phyloP scores from a whole-genome alignment of 2,329 filamentous ascomycete species.

The Cladosporium sp. region DNA sequence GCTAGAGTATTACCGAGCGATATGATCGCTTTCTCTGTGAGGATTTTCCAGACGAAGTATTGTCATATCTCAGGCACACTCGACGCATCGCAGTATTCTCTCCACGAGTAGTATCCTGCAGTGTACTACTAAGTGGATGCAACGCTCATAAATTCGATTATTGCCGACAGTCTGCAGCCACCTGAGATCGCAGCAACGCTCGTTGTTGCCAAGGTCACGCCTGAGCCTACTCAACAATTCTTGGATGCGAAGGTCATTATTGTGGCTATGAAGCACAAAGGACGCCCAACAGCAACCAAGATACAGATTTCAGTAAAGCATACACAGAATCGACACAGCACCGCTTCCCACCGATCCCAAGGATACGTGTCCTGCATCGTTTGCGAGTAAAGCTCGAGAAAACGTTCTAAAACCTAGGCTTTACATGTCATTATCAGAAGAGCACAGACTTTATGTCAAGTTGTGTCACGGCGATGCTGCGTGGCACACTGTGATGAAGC shows the following conservation, averaged over 20 bases:
- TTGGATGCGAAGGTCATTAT: constrained; percentile 1
- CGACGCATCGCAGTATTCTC: constrained; percentile 10
- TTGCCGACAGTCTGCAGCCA: constrained; percentile 5
- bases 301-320: not conserved
- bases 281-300: constrained; percentile 11
- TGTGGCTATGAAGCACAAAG: constrained; percentile 6
- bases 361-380: not conserved
- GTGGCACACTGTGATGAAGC: too few relatives aligned
- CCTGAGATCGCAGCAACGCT: constrained; percentile 3
- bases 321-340: constrained; percentile 9
- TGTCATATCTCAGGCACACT: constrained; percentile 14
- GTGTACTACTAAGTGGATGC: constrained; percentile 10
- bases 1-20: constrained; percentile 8
- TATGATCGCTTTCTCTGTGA: constrained; percentile 10
- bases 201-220: too few relatives aligned
- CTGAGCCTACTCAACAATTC: not conserved
- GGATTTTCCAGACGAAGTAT: constrained; percentile 11
- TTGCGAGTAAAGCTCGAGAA: constrained; percentile 9
- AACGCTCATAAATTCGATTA: constrained; percentile 12
- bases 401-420: constrained; percentile 9
- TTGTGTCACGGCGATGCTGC: constrained; percentile 2
- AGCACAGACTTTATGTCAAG: not conserved
- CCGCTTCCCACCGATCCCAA: not conserved
- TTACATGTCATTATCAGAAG: constrained; percentile 1
- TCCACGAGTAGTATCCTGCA: constrained; percentile 6